Percentiles rank a stretch among this genome's conserved stretches.
Evolutionary conservation across 345 rosid genomes (phyloP).

Genomic region (Sisymbrium irio): DNA sequence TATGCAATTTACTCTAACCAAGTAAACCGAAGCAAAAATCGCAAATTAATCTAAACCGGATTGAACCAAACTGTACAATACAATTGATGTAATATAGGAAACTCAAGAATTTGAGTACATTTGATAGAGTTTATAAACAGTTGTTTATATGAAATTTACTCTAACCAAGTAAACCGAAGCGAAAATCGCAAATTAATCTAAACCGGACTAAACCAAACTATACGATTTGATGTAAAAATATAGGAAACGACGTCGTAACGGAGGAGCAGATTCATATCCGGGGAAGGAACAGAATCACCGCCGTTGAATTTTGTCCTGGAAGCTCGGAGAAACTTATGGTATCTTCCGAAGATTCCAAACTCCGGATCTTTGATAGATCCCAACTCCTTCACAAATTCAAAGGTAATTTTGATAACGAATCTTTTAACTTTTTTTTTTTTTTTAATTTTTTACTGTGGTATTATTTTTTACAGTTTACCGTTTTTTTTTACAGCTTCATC

Average conservation of each 20-base stretch:
- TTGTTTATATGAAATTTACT: too few relatives aligned
- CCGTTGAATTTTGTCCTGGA: slow-evolving; percentile 60
- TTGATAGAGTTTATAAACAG: too few relatives aligned
- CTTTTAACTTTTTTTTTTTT: too few relatives aligned
- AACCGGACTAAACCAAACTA: too few relatives aligned
- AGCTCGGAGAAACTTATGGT: slow-evolving; percentile 55
- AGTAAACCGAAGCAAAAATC: too few relatives aligned
- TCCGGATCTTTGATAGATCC: slow-evolving; percentile 59
- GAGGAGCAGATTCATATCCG: slow-evolving; percentile 47
- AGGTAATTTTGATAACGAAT: too few relatives aligned
- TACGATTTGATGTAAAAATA: not conserved
- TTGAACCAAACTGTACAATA: too few relatives aligned
- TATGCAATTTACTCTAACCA: too few relatives aligned
- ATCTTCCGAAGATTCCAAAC: slow-evolving; percentile 72
- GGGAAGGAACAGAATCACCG: slow-evolving; percentile 62
- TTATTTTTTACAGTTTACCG: not conserved
- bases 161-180: too few relatives aligned
- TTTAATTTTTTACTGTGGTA: not conserved
- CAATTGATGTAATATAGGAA: too few relatives aligned
- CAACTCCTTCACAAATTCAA: slow-evolving; percentile 58
- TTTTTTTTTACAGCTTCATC: slow-evolving; percentile 41
- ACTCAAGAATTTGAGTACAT: not conserved
- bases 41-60: too few relatives aligned
- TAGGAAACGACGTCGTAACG: slow-evolving; percentile 49
- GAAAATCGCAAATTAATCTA: too few relatives aligned